phyloP scores from a whole-genome alignment of 1,284 basidiomycete genomes.

The Cryptococcus sp. region DNA sequence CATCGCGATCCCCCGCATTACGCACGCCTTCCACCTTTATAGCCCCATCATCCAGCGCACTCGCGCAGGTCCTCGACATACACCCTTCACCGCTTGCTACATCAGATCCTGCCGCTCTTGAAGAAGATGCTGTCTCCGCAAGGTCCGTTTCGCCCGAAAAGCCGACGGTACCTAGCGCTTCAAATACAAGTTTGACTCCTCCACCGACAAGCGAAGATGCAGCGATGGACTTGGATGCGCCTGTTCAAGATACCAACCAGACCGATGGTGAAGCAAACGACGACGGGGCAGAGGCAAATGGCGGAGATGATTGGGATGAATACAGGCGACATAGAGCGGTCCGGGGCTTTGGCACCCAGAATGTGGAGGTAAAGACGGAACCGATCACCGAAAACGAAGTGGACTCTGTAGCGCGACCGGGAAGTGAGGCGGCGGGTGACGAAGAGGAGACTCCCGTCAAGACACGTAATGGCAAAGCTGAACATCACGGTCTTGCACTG shows the following conservation, averaged over 20 bases:
- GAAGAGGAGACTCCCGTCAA: conserved; percentile 23
- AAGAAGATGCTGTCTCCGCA: conserved; percentile 13
- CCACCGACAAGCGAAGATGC: conserved; percentile 37
- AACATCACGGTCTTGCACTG: conserved; percentile 4
- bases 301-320: conserved; percentile 33
- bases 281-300: conserved; percentile 7
- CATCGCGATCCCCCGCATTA: conserved; percentile 17
- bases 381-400: conserved; percentile 11
- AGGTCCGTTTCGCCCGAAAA: conserved; percentile 12
- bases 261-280: conserved; percentile 8
- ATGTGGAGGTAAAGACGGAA: conserved; percentile 45
- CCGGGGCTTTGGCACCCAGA: conserved; percentile 26
- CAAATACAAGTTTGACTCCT: conserved; percentile 37
- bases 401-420: background rate
- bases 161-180: conserved; percentile 17
- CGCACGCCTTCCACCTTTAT: background rate
- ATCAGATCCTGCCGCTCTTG: background rate
- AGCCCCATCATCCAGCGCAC: conserved; percentile 19
- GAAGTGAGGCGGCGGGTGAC: conserved; percentile 12
- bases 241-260: background rate
- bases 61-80: conserved; percentile 23
- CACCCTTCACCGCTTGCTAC: conserved; percentile 1
- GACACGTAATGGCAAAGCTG: conserved; percentile 11
- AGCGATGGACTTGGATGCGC: conserved; percentile 11
- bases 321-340: conserved; percentile 35